A percentile compares a stretch with the other conserved stretches of the same genome.
Evolutionary conservation across 192 early-diverging fungal species (phyloP).

Genomic region (Gamsiella multidivaricata): DNA sequence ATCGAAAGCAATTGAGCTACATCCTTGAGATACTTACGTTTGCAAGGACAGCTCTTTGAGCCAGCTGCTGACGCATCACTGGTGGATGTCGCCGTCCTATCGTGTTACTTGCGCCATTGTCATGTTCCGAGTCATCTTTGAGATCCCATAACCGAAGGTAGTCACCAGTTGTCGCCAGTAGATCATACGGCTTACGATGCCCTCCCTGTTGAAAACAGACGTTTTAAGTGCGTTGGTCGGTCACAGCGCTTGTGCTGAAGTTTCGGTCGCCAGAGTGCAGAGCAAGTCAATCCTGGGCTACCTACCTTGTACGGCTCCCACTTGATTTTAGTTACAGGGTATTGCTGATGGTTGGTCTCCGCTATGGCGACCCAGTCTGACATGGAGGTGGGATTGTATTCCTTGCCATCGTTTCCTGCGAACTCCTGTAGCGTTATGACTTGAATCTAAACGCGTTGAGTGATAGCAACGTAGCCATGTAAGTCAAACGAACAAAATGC

Average conservation of each 20-base stretch:
- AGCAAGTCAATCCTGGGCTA: no score
- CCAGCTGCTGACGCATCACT: constrained; percentile 51
- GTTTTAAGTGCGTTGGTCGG: background rate
- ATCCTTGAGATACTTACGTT: constrained; percentile 70
- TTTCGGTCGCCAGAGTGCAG: background rate
- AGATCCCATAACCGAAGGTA: constrained; percentile 91
- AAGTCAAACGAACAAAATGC: no score
- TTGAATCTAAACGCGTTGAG: constrained; percentile 72
- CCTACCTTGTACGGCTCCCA: constrained; percentile 84
- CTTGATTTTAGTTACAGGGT: constrained; percentile 91
- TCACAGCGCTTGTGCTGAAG: background rate
- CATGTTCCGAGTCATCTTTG: constrained; percentile 64
- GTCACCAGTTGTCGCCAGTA: constrained; percentile 91
- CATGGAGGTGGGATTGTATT: constrained; percentile 52
- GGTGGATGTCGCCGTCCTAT: constrained; percentile 52
- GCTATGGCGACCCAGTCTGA: constrained; percentile 80
- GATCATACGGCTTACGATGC: constrained; percentile 62
- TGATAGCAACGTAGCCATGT: no score
- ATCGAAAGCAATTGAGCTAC: no score
- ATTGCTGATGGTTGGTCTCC: constrained; percentile 79
- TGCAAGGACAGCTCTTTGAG: constrained; percentile 63
- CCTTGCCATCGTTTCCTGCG: constrained; percentile 46
- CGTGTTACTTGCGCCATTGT: constrained; percentile 28
- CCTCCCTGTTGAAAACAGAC: constrained; percentile 27
- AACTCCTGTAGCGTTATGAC: constrained; percentile 69